phyloP scores from a whole-genome alignment of 108 stramenopile species.

The Cyclotella choctawhatcheeana region DNA sequence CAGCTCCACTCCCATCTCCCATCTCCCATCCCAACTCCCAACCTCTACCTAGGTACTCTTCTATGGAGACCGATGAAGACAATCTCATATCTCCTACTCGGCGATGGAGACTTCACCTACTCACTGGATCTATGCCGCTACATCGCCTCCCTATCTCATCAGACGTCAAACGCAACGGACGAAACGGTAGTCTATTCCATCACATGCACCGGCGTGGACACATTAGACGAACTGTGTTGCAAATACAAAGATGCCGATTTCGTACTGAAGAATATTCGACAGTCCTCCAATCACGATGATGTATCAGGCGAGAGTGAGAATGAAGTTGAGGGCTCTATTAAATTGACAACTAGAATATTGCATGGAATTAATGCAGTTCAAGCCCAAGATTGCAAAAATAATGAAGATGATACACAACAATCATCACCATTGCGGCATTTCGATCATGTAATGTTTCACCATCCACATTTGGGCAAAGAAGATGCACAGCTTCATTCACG shows the following conservation, averaged over 20 bases:
- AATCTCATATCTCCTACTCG: conserved; percentile 52
- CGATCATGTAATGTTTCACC: conserved; percentile 83
- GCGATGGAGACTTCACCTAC: conserved; percentile 91
- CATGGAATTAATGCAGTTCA: conserved; percentile 79
- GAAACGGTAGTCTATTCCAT: conserved; percentile 27
- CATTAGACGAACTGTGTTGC: conserved; percentile 34
- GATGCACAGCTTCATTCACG: conserved; percentile 69
- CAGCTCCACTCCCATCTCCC: no score
- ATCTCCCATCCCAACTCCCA: no score
- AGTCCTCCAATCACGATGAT: conserved; percentile 2
- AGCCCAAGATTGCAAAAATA: neutral
- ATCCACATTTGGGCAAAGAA: conserved; percentile 90
- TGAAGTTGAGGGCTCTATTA: neutral
- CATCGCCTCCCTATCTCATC: conserved; percentile 34
- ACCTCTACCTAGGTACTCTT: no score
- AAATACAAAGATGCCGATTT: conserved; percentile 56
- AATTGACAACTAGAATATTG: conserved; percentile 15
- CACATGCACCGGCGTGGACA: conserved; percentile 75
- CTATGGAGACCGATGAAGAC: no score
- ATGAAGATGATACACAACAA: neutral
- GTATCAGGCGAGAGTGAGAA: neutral
- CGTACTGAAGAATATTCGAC: conserved; percentile 55
- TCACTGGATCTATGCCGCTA: conserved; percentile 76
- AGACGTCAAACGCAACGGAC: neutral
- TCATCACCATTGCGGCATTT: conserved; percentile 12